phyloP scores from a whole-genome alignment of 2,329 filamentous ascomycete species.

The Fusarium stilboides region DNA sequence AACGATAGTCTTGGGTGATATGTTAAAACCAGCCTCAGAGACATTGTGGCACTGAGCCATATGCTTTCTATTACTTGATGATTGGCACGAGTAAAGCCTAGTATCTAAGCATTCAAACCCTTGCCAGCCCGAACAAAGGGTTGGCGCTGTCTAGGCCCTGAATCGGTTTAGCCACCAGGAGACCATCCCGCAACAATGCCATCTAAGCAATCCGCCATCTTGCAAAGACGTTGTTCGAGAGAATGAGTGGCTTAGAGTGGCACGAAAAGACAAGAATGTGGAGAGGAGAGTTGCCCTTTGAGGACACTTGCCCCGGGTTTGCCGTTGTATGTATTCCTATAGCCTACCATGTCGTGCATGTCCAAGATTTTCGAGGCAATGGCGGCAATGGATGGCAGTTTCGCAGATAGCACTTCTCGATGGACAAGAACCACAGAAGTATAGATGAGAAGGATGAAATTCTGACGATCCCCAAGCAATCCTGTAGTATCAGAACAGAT shows the following conservation, averaged over 20 bases:
- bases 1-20: not conserved
- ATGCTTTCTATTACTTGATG: constrained; percentile 1
- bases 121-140: constrained; percentile 8
- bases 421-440: constrained; percentile 4
- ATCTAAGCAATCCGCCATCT: constrained; percentile 15
- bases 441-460: constrained; percentile 27
- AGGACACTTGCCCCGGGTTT: constrained; percentile 18
- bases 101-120: constrained; percentile 14
- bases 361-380: not conserved
- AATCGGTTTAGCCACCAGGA: constrained; percentile 18
- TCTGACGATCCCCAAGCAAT: constrained; percentile 19
- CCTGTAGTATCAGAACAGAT: constrained; percentile 12
- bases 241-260: constrained; percentile 8
- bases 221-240: constrained; percentile 22
- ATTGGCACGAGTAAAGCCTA: constrained; percentile 21
- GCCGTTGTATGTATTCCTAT: constrained; percentile 7
- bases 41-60: constrained; percentile 16
- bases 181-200: constrained; percentile 14
- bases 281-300: constrained; percentile 17
- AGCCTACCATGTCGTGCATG: not conserved
- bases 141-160: constrained; percentile 23
- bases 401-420: constrained; percentile 15
- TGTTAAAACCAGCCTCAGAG: constrained; percentile 1
- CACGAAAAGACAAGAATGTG: constrained; percentile 28
- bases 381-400: constrained; percentile 4